These are phyloP conservation scores for Camelina laxa DNA, from an alignment of 345 rosid species.

Conservation along the genomic window DNA sequence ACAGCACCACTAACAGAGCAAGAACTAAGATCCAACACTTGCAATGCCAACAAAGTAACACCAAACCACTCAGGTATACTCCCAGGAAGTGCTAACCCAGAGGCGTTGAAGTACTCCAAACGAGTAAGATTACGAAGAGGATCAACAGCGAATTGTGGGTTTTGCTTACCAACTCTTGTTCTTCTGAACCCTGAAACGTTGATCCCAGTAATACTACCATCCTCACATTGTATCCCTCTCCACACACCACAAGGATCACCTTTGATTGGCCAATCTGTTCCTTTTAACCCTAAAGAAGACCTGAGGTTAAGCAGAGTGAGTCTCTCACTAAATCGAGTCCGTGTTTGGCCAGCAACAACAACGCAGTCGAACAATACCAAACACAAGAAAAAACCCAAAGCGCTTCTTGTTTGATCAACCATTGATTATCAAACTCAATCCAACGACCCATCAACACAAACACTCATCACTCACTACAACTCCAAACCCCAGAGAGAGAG, in stretches of 20 bases:
- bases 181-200: conserved; percentile 87
- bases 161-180: conserved; percentile 72
- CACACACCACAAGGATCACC: conserved; percentile 76
- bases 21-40: conserved; percentile 86
- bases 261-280: conserved; percentile 91
- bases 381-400: conserved; percentile 45
- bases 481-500: not conserved
- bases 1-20: conserved; percentile 64
- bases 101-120: conserved; percentile 76
- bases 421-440: conserved; percentile 51
- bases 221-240: conserved; percentile 71
- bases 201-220: conserved; percentile 71
- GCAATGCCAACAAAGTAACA: conserved; percentile 52
- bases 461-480: conserved; percentile 38
- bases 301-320: conserved; percentile 75
- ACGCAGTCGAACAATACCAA: conserved; percentile 48
- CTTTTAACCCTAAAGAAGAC: conserved; percentile 85
- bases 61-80: conserved; percentile 85
- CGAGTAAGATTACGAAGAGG: conserved; percentile 69
- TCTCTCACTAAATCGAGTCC: conserved; percentile 53
- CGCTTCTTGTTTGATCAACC: conserved; percentile 58
- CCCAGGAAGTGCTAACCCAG: conserved; percentile 77
- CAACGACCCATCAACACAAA: conserved; percentile 29
- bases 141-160: conserved; percentile 79
- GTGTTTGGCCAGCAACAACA: conserved; percentile 55